Evolutionary conservation across 768 basidiomycete species (phyloP), one percentile per base, ranked within the genome.

Genomic region (Mycena amicta): DNA sequence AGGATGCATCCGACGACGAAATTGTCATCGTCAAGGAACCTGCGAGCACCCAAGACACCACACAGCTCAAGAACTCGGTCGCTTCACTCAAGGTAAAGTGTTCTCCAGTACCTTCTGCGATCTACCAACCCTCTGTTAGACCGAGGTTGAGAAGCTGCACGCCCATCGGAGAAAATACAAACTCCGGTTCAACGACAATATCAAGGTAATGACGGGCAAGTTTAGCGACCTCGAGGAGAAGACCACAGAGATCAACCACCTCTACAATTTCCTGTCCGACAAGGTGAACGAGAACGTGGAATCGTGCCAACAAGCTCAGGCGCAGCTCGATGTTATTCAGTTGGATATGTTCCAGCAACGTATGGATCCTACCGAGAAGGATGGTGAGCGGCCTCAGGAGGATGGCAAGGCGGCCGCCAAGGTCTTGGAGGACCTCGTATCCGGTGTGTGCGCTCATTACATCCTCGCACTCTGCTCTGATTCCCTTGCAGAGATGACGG

Each of bases 401-500:
- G 71, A 69, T 27, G 66, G 69, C 39, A 68, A 70, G 58, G 65
- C 70, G 13, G 74, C 70, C 58, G 71, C 79, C 13, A 60, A 69
- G 16, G 73, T 71, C 5, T 66, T 84, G 55, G 70, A 67, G 26
- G 71, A 66, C 39, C 66, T 84, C 8, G 72, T 82, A 12, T 71
- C 72, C 33, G 83, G 84, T 83, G 61, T 47, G 72, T 63, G 23
- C 37, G 22, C 28, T n/a, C 13, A 11, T 12, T 37, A n/a, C n/a
- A 55, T 12, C 12, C 52, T 66, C 33, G 59, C 26, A 8, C 23
- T 4, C 29, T 25, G 16, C 11, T n/a, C 22, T 22, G 50, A 50
- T 22, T 31, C 27, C 12, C 8, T 30, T 23, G 29, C 60, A 84
- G 83, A 83, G 60, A 78, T 83, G 77, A 77, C 71, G 52, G 58